Evolutionary conservation across 257 asterid genomes (phyloP).

Genomic region (Solanum sparsipilum): DNA sequence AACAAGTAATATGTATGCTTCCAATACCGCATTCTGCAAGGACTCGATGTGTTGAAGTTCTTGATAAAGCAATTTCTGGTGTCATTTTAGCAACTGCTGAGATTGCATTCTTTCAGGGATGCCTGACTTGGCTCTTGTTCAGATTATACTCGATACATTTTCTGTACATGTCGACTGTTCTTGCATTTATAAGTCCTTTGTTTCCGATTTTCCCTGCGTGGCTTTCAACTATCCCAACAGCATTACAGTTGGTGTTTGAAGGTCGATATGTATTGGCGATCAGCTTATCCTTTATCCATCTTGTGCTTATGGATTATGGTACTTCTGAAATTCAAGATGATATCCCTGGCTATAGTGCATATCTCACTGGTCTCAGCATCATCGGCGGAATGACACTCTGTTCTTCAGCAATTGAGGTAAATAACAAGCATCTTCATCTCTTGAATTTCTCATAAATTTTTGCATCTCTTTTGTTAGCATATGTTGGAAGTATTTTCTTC

Average conservation of each 20-base stretch:
- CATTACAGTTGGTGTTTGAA: conserved; percentile 50
- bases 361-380: conserved; percentile 68
- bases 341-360: conserved; percentile 65
- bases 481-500: neutral
- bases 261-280: conserved; percentile 45
- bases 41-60: conserved; percentile 68
- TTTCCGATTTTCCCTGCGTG: conserved; percentile 48
- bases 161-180: conserved; percentile 67
- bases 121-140: conserved; percentile 87
- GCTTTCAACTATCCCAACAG: conserved; percentile 66
- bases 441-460: neutral
- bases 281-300: conserved; percentile 36
- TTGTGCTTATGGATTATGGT: conserved; percentile 65
- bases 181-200: conserved; percentile 47
- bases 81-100: conserved; percentile 80
- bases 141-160: conserved; percentile 73
- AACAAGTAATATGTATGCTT: conserved; percentile 74
- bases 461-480: neutral
- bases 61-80: conserved; percentile 76
- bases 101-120: conserved; percentile 84
- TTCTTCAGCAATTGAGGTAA: conserved; percentile 60
- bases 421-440: neutral
- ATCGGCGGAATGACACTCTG: conserved; percentile 73
- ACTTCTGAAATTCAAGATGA: conserved; percentile 75
- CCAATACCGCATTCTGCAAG: conserved; percentile 68